A percentile compares a stretch with the other conserved stretches of the same genome.
phyloP scores from a whole-genome alignment of 2,329 filamentous ascomycete genomes.

The Monosporascus sp. region DNA sequence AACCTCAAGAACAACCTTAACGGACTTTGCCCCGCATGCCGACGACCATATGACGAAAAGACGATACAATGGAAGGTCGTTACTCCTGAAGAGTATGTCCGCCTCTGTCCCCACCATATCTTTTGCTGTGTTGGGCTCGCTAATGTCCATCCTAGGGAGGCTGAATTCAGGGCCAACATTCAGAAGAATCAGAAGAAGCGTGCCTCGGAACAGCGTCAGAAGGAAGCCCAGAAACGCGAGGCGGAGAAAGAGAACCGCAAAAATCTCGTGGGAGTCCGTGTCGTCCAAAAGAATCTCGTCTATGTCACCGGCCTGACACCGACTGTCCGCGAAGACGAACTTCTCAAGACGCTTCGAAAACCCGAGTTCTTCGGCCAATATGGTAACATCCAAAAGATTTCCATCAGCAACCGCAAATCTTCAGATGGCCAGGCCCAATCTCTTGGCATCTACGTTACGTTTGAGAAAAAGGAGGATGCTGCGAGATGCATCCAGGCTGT shows the following conservation, averaged over 20 bases:
- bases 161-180: constrained; percentile 70
- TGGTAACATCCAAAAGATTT: constrained; percentile 96
- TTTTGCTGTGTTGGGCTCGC: constrained; percentile 14
- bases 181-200: constrained; percentile 92
- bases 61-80: constrained; percentile 96
- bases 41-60: constrained; percentile 91
- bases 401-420: constrained; percentile 91
- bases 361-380: constrained; percentile 97
- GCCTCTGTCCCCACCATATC: neutral
- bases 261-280: constrained; percentile 88
- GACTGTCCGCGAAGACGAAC: constrained; percentile 83
- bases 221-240: constrained; percentile 93
- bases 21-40: constrained; percentile 93
- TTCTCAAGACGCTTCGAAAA: constrained; percentile 84
- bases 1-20: constrained; percentile 99
- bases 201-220: constrained; percentile 75
- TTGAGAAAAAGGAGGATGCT: constrained; percentile 86
- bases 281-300: constrained; percentile 97
- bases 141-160: constrained; percentile 46
- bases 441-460: constrained; percentile 97
- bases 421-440: constrained; percentile 73
- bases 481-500: constrained; percentile 86
- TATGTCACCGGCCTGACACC: constrained; percentile 95
- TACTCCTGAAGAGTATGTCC: constrained; percentile 83
- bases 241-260: constrained; percentile 94